Conservation (phyloP, 2,329 filamentous ascomycete species). For the Domatiomyces catenatus region DNA sequence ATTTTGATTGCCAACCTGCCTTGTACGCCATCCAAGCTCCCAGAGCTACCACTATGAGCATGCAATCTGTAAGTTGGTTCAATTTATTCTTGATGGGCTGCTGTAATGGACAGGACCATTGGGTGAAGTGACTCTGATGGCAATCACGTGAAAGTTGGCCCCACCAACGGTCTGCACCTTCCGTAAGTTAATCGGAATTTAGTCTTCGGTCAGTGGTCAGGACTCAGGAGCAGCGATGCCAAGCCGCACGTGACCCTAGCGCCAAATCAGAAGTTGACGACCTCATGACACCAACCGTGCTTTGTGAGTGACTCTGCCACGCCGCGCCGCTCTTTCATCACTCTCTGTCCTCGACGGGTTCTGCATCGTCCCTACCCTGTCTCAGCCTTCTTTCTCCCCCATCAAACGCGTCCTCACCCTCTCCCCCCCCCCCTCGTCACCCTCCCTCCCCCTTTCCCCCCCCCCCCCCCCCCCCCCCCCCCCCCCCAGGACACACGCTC, state of each 20-base stretch:
- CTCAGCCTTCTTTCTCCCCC: neutral
- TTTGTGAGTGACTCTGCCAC: neutral
- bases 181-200: too few species aligned
- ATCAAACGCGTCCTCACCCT: neutral
- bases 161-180: too few species aligned
- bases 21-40: too few species aligned
- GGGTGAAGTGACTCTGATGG: too few species aligned
- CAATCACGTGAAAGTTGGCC: too few species aligned
- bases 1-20: too few species aligned
- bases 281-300: neutral
- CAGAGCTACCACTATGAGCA: too few species aligned
- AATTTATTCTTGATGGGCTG: too few species aligned
- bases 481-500: neutral
- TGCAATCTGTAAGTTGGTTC: too few species aligned
- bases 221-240: neutral
- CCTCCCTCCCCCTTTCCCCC: neutral
- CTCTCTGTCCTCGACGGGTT: neutral
- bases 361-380: neutral
- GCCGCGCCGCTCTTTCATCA: neutral
- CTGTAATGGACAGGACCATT: too few species aligned
- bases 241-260: neutral
- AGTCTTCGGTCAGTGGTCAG: neutral
- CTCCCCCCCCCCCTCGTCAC: neutral
- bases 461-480: neutral
- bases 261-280: neutral